These are phyloP conservation scores for Aspergillus latus DNA, from an alignment of 2,329 filamentous ascomycete species.

Conservation along the genomic window DNA sequence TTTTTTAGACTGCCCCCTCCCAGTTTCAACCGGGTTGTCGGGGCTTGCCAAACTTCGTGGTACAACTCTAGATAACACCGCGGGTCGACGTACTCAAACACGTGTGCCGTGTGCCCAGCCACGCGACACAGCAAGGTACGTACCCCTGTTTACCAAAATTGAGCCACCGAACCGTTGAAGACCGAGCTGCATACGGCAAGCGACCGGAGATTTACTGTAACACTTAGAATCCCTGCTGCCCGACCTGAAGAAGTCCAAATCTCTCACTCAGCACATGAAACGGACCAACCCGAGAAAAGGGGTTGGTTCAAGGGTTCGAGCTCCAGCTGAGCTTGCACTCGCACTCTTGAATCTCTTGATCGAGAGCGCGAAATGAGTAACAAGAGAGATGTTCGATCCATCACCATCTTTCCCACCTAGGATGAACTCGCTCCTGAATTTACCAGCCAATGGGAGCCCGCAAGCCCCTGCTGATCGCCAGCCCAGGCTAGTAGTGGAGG, in stretches of 20 bases:
- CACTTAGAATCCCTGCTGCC: not conserved
- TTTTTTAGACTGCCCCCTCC: not conserved
- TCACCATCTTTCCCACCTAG: not conserved
- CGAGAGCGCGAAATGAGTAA: not conserved
- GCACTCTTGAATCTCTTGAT: not conserved
- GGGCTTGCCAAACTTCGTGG: not conserved
- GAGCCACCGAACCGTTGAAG: not conserved
- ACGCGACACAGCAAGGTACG: not conserved
- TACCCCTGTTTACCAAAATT: not conserved
- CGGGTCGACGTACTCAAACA: no score
- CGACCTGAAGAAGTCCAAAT: not conserved
- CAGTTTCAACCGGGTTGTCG: no score
- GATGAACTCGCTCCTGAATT: not conserved
- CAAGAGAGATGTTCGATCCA: not conserved
- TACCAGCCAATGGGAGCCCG: conserved; percentile 12
- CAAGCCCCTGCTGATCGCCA: conserved; percentile 13
- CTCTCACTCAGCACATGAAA: not conserved
- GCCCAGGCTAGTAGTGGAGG: not conserved
- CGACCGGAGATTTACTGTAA: not conserved
- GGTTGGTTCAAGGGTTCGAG: not conserved
- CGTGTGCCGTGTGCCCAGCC: not conserved
- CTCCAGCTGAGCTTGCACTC: not conserved
- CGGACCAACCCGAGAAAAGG: not conserved
- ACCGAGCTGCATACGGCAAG: not conserved
- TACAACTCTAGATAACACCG: not conserved